Evolutionary conservation across 495 filamentous ascomycete species (phyloP).

Genomic region (Aspergillus saccharolyticus): DNA sequence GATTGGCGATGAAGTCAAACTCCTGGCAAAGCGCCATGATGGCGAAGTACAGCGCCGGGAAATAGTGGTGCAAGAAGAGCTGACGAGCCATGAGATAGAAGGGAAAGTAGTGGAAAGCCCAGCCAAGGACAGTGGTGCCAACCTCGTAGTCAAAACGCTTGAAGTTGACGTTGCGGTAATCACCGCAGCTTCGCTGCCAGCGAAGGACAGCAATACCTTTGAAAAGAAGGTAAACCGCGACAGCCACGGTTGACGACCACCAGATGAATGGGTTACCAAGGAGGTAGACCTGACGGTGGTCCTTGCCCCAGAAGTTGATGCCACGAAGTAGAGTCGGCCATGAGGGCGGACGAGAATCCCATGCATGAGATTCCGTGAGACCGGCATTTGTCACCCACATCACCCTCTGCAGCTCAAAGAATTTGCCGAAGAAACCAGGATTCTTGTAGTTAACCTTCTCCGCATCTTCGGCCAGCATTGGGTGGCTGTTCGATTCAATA

Average conservation of each 20-base stretch:
- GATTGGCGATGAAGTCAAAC: conserved; percentile 74
- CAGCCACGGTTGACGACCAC: conserved; percentile 82
- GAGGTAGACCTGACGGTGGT: conserved; percentile 92
- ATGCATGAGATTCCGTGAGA: conserved; percentile 91
- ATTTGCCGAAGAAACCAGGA: conserved; percentile 95
- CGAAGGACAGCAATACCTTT: conserved; percentile 84
- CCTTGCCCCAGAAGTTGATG: conserved; percentile 98
- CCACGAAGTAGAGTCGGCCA: conserved; percentile 92
- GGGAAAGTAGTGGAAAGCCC: conserved; percentile 95
- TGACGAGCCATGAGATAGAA: conserved; percentile 98
- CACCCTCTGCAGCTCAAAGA: conserved; percentile 98
- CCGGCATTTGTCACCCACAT: conserved; percentile 99
- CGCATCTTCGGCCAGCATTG: conserved; percentile 61
- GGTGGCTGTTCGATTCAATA: conserved; percentile 82
- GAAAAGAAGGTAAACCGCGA: conserved; percentile 72
- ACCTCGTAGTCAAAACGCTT: conserved; percentile 98
- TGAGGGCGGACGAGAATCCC: conserved; percentile 91
- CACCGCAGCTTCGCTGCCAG: conserved; percentile 87
- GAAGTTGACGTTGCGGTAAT: conserved; percentile 76
- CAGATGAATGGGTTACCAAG: conserved; percentile 94
- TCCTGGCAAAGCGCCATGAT: conserved; percentile 83
- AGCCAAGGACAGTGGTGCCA: conserved; percentile 82
- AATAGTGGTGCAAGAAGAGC: conserved; percentile 95
- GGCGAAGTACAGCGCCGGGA: conserved; percentile 93
- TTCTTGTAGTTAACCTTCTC: conserved; percentile 95